A percentile compares a stretch with the other conserved stretches of the same genome.
These are phyloP conservation scores for Cutaneotrichosporon dermatis DNA, from an alignment of 1,284 basidiomycete species.

Conservation along the genomic window DNA sequence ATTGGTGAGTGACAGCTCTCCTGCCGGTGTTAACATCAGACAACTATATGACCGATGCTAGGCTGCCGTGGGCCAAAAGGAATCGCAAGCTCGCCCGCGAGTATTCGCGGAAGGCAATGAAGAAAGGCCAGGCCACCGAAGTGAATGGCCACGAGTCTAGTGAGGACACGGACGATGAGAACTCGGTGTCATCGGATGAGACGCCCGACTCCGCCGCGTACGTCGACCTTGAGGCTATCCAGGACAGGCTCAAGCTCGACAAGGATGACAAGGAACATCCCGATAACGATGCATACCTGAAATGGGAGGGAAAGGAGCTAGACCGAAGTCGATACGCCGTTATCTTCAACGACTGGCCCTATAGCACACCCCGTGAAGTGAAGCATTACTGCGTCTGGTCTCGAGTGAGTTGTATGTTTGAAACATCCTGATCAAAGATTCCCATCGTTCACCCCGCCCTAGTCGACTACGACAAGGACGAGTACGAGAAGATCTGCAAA, in stretches of 20 bases:
- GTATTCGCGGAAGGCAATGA: background rate
- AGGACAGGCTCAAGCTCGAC: conserved; percentile 9
- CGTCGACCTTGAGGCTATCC: conserved; percentile 2
- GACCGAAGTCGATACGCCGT: conserved; percentile 39
- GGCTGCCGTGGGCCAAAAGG: conserved; percentile 6
- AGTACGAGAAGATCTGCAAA: conserved; percentile 38
- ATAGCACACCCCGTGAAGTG: conserved; percentile 41
- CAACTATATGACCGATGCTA: conserved; percentile 5
- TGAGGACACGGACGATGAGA: conserved; percentile 3
- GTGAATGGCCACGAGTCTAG: conserved; percentile 1
- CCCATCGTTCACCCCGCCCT: conserved; percentile 43
- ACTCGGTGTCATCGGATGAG: background rate
- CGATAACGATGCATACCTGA: conserved; percentile 26
- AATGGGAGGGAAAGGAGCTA: conserved; percentile 25
- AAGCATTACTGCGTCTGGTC: conserved; percentile 46
- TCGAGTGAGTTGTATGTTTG: conserved; percentile 26
- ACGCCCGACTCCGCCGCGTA: conserved; percentile 4
- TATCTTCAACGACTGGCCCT: conserved; percentile 48
- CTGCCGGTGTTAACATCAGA: background rate
- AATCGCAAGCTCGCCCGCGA: conserved; percentile 5
- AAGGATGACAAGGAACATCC: conserved; percentile 20
- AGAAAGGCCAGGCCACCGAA: conserved; percentile 7
- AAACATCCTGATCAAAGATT: conserved; percentile 20
- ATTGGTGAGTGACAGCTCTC: conserved; percentile 30
- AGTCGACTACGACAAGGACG: conserved; percentile 32